These are phyloP conservation scores for Saussurea involucrata DNA, from an alignment of 129 eudicot genomes.

Conservation along the genomic window DNA sequence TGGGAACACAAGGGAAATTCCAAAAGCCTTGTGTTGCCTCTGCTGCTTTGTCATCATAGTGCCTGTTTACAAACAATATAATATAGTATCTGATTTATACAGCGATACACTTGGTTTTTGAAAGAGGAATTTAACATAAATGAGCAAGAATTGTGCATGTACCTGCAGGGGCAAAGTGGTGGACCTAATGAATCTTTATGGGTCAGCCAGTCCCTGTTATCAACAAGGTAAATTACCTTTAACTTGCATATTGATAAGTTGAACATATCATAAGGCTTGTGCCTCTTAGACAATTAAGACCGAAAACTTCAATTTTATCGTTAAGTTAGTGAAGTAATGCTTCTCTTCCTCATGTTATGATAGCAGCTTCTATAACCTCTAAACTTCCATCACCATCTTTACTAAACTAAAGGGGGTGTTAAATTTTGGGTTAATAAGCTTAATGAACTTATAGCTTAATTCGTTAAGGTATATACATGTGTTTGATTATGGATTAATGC, in stretches of 20 bases:
- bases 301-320: not conserved
- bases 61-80: slow-evolving; percentile 48
- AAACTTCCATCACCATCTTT: not conserved
- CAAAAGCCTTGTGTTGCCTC: slow-evolving; percentile 86
- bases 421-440: not conserved
- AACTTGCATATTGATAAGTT: not conserved
- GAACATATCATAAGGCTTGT: not conserved
- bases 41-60: slow-evolving; percentile 84
- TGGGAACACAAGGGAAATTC: slow-evolving; percentile 99
- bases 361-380: not conserved
- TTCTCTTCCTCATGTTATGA: not conserved
- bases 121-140: not conserved
- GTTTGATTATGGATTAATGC: not conserved
- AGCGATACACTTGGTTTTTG: not conserved
- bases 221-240: not conserved
- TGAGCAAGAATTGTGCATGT: not conserved
- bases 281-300: not conserved
- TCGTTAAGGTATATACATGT: not conserved
- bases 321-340: not conserved
- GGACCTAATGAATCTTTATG: slow-evolving; percentile 71
- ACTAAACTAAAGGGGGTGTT: not conserved
- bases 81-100: slow-evolving; percentile 4
- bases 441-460: not conserved
- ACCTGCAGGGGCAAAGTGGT: slow-evolving; percentile 79
- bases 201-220: slow-evolving; percentile 67